Base-by-base conservation (phyloP, 1,284 basidiomycete genomes). In the Coriolopsis trogii region DNA sequence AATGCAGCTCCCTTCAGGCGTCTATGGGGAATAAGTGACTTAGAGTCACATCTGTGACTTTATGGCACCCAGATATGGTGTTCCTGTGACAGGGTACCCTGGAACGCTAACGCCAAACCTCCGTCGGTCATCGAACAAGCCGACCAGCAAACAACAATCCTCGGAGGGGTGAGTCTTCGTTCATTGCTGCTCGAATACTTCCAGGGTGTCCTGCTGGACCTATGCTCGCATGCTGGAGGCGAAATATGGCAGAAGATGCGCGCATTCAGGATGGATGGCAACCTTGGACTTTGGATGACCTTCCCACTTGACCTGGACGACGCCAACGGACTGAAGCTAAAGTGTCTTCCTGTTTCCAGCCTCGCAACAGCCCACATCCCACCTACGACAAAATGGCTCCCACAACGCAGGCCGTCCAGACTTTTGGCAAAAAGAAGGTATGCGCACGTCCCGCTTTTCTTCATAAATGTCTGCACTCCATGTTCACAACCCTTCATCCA, bases 361-460 rank as follows among this genome's bases (percentile, higher is more conserved):
- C 52, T 54, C 56, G 46, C 53, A 60, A 56, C 41, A 51, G 64
- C 64, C 63, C 60, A 59, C 57, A 26, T 53, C 60, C n/a, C 23
- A 46, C 47, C 29, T 57, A 47, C 59, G 31, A 58, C 67, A 82
- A 74, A 74, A 91, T 91, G 88, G 80, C 85, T 69, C 83, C 87
- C 64, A 76, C 85, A 73, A 73, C 75, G 65, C 90, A 91, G 78
- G 90, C 93, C 79, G 93, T 97, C 65, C 95, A 97, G 74, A 95
- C 92, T 61, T 97, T 97, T 78, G 94, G 94, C 77, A 97, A 97
- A 91, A 97, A 97, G 88, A 96, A 96, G 89, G 91, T 84, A 69
- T 61, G 84, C 72, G 47, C 6, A 18, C 33, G 4, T 34, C 10
- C n/a, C 33, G 33, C 33, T 16, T 18, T 16, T 16, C 33, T 18